These are phyloP conservation scores for Pichia sp. DNA, from an alignment of 1,139 yeast species.

Conservation along the genomic window DNA sequence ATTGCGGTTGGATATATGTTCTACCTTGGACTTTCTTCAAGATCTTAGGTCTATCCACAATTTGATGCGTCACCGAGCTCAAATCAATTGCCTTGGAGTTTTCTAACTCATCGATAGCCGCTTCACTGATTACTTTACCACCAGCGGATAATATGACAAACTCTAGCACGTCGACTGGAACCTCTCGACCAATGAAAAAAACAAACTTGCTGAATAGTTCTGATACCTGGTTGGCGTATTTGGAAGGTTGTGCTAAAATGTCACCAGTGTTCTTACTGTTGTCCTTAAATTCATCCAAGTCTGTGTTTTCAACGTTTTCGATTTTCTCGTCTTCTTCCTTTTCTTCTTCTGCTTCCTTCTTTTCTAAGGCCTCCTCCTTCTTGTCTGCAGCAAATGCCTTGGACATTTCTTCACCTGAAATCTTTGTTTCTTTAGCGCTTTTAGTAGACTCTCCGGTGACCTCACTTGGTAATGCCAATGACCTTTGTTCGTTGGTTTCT, in stretches of 20 bases:
- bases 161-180: constrained; percentile 86
- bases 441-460: constrained; percentile 30
- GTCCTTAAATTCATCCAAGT: constrained; percentile 68
- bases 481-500: constrained; percentile 44
- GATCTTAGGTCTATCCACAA: constrained; percentile 86
- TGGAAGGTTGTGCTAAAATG: constrained; percentile 72
- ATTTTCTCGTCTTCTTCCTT: constrained; percentile 40
- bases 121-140: constrained; percentile 80
- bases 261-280: constrained; percentile 64
- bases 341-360: constrained; percentile 36
- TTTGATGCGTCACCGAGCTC: constrained; percentile 80
- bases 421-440: constrained; percentile 33
- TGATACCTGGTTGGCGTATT: constrained; percentile 53
- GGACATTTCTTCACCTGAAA: constrained; percentile 42
- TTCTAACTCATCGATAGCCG: constrained; percentile 66
- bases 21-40: constrained; percentile 79
- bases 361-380: constrained; percentile 30
- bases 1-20: constrained; percentile 94
- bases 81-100: constrained; percentile 53
- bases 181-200: constrained; percentile 92
- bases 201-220: constrained; percentile 68
- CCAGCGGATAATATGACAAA: constrained; percentile 85
- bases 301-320: constrained; percentile 43
- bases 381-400: constrained; percentile 51
- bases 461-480: constrained; percentile 40